Evolutionary conservation across 1,284 basidiomycete genomes (phyloP).

Genomic region (Mycosarcoma mackinlayi): DNA sequence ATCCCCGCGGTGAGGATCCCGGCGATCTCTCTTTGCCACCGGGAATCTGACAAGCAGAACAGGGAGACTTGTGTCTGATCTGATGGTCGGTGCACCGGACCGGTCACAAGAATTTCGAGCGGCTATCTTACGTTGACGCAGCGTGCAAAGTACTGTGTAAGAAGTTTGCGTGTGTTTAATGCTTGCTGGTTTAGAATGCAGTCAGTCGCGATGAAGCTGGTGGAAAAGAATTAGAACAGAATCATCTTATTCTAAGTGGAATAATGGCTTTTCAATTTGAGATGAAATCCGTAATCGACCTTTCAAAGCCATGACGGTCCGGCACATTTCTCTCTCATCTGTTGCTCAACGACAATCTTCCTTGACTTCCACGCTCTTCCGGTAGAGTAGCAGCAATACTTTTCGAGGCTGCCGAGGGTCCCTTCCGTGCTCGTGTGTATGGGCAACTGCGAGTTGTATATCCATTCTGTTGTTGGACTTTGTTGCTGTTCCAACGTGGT

Average conservation of each 20-base stretch:
- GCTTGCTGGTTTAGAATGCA: not conserved
- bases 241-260: not conserved
- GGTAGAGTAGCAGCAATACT: too few species aligned
- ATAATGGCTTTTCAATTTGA: conserved; percentile 4
- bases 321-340: too few species aligned
- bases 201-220: conserved; percentile 5
- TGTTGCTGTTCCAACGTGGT: too few species aligned
- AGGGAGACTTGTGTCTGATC: not conserved
- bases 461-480: not conserved
- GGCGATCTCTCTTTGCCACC: conserved; percentile 13
- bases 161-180: not conserved
- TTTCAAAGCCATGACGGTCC: conserved; percentile 23
- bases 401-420: too few species aligned
- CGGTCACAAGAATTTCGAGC: conserved; percentile 1
- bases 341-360: too few species aligned
- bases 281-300: not conserved
- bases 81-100: conserved; percentile 21
- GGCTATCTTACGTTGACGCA: conserved; percentile 5
- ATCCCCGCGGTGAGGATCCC: conserved; percentile 9
- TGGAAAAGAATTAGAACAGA: not conserved
- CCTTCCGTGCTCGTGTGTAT: too few species aligned
- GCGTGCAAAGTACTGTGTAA: not conserved
- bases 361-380: too few species aligned
- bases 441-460: too few species aligned
- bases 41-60: conserved; percentile 7